Evolutionary conservation across 208 protist species (phyloP).

Genomic region (Trypanosoma brucei): DNA sequence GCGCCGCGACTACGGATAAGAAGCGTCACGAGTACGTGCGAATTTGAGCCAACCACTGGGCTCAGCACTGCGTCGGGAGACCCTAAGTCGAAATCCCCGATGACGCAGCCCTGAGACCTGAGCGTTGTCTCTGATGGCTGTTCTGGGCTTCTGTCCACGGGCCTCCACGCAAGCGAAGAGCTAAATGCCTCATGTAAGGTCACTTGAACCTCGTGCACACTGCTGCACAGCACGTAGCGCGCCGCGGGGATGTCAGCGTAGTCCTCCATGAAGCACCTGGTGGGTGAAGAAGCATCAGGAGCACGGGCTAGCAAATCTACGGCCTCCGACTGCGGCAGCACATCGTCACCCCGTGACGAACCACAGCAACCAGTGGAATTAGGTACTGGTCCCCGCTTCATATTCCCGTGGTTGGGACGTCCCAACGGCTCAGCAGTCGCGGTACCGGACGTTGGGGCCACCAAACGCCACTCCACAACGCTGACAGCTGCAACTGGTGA

Average conservation of each 20-base stretch:
- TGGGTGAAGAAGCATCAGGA: conserved; percentile 12
- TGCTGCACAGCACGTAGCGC: conserved; percentile 25
- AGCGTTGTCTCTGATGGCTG: background rate
- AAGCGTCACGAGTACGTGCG: conserved; percentile 22
- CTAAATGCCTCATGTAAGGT: conserved; percentile 19
- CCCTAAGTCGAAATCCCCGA: background rate
- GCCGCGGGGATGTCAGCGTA: conserved; percentile 35
- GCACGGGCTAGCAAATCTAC: conserved; percentile 12
- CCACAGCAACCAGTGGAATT: background rate
- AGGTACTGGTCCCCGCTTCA: background rate
- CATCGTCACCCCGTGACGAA: background rate
- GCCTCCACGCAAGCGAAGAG: conserved; percentile 22
- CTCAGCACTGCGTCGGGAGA: conserved; percentile 3
- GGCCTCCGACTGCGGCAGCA: conserved; percentile 4
- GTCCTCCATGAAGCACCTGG: conserved; percentile 39
- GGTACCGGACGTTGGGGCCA: background rate
- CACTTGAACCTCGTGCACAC: conserved; percentile 10
- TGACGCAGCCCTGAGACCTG: background rate
- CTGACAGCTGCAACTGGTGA: conserved; percentile 12
- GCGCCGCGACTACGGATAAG: conserved; percentile 5
- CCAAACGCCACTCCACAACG: conserved; percentile 15
- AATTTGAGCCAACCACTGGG: conserved; percentile 7
- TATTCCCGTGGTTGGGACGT: background rate
- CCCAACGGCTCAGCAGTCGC: background rate
- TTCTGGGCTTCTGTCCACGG: conserved; percentile 1